A percentile compares a stretch with the other conserved stretches of the same genome.
Conservation (phyloP, 805 yeast genomes). For the Metschnikowia arizonensis region DNA sequence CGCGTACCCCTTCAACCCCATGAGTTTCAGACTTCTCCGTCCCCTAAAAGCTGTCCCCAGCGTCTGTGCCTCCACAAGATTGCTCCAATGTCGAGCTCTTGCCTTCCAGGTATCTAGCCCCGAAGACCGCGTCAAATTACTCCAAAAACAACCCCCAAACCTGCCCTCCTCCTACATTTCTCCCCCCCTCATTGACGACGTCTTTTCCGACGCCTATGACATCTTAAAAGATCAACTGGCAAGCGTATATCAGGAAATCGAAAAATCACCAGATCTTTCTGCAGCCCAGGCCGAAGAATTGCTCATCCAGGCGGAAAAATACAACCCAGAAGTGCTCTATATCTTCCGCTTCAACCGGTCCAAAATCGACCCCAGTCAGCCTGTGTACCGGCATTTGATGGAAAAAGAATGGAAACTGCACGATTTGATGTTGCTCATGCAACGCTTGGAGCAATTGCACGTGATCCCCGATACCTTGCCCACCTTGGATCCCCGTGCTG, state of each 20-base stretch:
- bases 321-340: constrained; percentile 82
- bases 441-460: constrained; percentile 78
- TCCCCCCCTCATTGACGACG: constrained; percentile 66
- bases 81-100: background rate
- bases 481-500: constrained; percentile 75
- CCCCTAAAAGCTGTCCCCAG: background rate
- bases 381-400: constrained; percentile 73
- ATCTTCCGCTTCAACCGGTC: constrained; percentile 49
- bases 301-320: constrained; percentile 58
- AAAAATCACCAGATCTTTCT: constrained; percentile 16
- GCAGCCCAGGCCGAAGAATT: constrained; percentile 24
- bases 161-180: constrained; percentile 63
- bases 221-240: constrained; percentile 50
- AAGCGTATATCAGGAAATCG: constrained; percentile 34
- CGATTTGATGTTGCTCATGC: constrained; percentile 78
- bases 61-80: background rate
- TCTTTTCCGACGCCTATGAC: constrained; percentile 66
- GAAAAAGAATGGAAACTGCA: constrained; percentile 67
- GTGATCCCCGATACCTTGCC: constrained; percentile 94
- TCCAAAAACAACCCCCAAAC: constrained; percentile 28
- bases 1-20: background rate
- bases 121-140: background rate
- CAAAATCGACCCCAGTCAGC: constrained; percentile 60
- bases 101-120: background rate
- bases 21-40: background rate